Conservation (phyloP, 1,284 basidiomycete genomes). For the Ustilago bromivora region DNA sequence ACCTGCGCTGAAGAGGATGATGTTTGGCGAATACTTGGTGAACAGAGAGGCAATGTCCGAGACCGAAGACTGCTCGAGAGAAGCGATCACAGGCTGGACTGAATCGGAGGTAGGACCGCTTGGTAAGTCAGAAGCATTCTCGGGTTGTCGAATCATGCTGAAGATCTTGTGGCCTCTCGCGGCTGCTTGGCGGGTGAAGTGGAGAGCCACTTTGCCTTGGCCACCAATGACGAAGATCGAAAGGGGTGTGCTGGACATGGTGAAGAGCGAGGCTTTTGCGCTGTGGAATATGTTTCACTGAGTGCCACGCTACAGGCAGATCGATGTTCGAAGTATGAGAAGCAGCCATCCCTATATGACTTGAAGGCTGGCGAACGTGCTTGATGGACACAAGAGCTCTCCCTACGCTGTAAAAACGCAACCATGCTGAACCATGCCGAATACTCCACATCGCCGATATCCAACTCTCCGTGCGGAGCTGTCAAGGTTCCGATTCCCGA, state of each 20-base stretch:
- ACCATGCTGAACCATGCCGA: not conserved
- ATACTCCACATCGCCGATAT: constrained; percentile 22
- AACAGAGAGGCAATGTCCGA: constrained; percentile 74
- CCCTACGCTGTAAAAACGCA: constrained; percentile 12
- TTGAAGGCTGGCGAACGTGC: not conserved
- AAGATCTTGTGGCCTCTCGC: constrained; percentile 51
- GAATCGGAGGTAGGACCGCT: constrained; percentile 24
- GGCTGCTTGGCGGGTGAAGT: constrained; percentile 52
- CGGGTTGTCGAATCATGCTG: constrained; percentile 54
- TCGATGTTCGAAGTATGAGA: not conserved
- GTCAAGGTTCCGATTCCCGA: constrained; percentile 17
- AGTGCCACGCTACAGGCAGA: no score
- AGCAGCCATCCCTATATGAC: not conserved
- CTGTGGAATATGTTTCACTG: no score
- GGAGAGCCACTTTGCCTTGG: constrained; percentile 58
- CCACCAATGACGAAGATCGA: constrained; percentile 59
- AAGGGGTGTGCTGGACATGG: constrained; percentile 29
- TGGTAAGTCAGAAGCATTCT: constrained; percentile 54
- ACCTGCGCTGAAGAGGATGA: constrained; percentile 78
- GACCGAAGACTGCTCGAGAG: constrained; percentile 75
- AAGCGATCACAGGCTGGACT: constrained; percentile 75
- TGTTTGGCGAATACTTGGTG: constrained; percentile 72
- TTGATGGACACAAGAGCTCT: not conserved
- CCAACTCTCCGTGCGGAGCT: constrained; percentile 8
- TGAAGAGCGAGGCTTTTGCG: not conserved